Evolutionary conservation across 2,329 filamentous ascomycete genomes (phyloP), one percentile per base, ranked within the genome.

Genomic region (Xylaria sp.): DNA sequence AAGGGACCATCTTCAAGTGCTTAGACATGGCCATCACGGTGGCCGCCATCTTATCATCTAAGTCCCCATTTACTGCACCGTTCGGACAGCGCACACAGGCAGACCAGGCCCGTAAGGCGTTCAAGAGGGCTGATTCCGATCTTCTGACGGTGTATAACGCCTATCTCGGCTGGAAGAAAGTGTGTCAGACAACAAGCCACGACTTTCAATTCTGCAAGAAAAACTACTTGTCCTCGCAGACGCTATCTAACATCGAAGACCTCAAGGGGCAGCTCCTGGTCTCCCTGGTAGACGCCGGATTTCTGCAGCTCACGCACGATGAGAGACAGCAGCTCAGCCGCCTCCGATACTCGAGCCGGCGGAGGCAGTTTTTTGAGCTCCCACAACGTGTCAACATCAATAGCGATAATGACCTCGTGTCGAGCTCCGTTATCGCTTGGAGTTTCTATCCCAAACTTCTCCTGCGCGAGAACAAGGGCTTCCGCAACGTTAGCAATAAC

Each of bases 361-460:
- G 92, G 62, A 88, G 90, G 62, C 86, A 86, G 25, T 98, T 98
- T 79, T 97, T 97, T 76, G 87, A 90, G n/a, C 86, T 97, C 0
- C 95, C 94, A 0, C 85, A 90, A 54, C 86, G 91, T 12, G 90
- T 93, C 73, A 91, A 95, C 75, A 80, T 85, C 36, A 92, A 96
- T 77, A 94, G 92, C 71, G 87, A 91, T 64, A 95, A 97, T 71
- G 94, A 99, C 73, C 76, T 90, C 0, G 85, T 98, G 28, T 86
- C 94, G 6, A 89, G 91, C 69, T 92, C 94, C 0, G 92, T 98
- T 51, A 92, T 98, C 74, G 92, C 94, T 0, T 97, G 93, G 89
- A 94, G 93, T 62, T 97, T 99, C 83, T 98, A 99, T 77, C 96
- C 96, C 0, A 98, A 97, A 76, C 87, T 99, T 18, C 86, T 98